Percentiles rank a stretch among this genome's conserved stretches.
Evolutionary conservation across 345 rosid genomes (phyloP).

Genomic region (Boechera retrofracta): DNA sequence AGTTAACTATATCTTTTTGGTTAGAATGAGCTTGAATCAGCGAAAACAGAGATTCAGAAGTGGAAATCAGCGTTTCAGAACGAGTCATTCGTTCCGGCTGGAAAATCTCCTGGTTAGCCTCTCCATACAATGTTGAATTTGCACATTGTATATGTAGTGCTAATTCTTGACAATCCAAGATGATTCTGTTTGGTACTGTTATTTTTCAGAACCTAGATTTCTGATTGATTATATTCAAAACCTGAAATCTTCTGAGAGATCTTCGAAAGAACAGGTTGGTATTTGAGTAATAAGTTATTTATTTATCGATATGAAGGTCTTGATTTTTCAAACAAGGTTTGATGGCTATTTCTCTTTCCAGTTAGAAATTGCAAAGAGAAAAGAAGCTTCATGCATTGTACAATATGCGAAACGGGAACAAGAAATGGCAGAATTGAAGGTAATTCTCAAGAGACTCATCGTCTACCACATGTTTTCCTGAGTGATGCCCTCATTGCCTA

Average conservation of each 20-base stretch:
- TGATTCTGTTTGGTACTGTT: constrained; percentile 27
- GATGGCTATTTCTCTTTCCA: constrained; percentile 48
- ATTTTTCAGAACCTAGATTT: constrained; percentile 71
- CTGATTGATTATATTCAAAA: constrained; percentile 77
- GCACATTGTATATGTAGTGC: constrained; percentile 22
- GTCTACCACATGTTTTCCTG: background rate
- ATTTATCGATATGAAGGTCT: constrained; percentile 10
- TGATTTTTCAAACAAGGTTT: constrained; percentile 22
- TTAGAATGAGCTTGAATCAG: constrained; percentile 79
- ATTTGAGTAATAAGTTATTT: constrained; percentile 24
- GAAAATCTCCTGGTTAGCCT: constrained; percentile 78
- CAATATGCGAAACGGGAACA: constrained; percentile 95
- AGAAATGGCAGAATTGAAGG: constrained; percentile 94
- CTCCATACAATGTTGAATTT: constrained; percentile 16
- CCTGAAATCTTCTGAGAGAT: constrained; percentile 81
- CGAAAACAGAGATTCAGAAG: constrained; percentile 74
- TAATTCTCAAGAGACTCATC: constrained; percentile 35
- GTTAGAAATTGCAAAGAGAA: constrained; percentile 93
- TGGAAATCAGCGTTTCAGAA: constrained; percentile 89
- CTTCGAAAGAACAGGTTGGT: constrained; percentile 82
- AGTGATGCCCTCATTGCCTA: too few species aligned
- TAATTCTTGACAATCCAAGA: background rate
- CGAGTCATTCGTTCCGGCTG: constrained; percentile 68
- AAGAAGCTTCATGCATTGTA: constrained; percentile 97
- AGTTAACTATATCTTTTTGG: constrained; percentile 4